These are phyloP conservation scores for Zasmidium angulare DNA, from an alignment of 2,329 filamentous ascomycete species.

Conservation along the genomic window DNA sequence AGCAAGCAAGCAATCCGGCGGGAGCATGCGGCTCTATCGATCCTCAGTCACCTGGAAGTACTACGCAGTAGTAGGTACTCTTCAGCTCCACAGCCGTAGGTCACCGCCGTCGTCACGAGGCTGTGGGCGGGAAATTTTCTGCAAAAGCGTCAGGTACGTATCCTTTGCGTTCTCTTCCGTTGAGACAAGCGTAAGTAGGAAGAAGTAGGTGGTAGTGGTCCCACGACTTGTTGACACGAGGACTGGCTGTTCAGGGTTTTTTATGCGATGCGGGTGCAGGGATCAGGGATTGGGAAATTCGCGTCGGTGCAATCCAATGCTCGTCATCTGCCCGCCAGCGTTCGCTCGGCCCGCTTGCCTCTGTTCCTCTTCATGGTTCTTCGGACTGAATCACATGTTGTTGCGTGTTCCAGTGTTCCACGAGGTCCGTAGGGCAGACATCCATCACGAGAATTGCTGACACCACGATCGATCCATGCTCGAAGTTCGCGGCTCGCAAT, in stretches of 20 bases:
- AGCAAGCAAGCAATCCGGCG: no score
- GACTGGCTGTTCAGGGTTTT: not conserved
- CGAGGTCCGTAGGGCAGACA: not conserved
- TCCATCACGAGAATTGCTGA: no score
- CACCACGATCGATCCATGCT: no score
- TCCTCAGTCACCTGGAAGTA: not conserved
- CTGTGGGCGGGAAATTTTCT: not conserved
- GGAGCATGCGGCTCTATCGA: constrained; percentile 4
- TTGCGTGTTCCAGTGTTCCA: constrained; percentile 10
- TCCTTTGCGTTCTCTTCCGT: no score
- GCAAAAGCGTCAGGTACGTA: not conserved
- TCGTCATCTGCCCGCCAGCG: constrained; percentile 8
- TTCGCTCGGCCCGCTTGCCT: no score
- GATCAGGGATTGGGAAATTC: constrained; percentile 7
- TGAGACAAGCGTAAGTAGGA: no score
- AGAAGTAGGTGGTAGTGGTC: no score
- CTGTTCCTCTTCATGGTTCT: constrained; percentile 4
- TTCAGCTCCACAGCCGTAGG: not conserved
- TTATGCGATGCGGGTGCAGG: not conserved
- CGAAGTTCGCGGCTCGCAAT: no score
- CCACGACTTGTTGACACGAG: no score
- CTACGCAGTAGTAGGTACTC: not conserved
- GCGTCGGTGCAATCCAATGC: not conserved
- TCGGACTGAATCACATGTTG: not conserved
- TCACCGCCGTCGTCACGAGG: not conserved